Conservation (phyloP, 208 protist genomes). For the Trypanosoma lewisi region DNA sequence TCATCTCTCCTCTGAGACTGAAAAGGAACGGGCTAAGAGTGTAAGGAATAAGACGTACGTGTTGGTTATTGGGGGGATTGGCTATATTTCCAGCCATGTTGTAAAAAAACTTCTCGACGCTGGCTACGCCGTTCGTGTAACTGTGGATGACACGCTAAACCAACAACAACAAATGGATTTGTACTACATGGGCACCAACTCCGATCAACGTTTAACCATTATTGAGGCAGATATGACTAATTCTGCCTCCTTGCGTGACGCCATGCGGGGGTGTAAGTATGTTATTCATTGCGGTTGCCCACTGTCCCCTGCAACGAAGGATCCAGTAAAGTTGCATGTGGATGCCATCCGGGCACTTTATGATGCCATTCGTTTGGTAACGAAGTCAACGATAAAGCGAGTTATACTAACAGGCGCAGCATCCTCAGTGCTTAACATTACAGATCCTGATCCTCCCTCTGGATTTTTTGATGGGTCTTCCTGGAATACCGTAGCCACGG, state of each 20-base stretch:
- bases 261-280: conserved; percentile 79
- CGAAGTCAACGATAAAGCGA: conserved; percentile 81
- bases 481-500: conserved; percentile 76
- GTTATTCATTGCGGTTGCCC: conserved; percentile 88
- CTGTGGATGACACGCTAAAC: conserved; percentile 46
- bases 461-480: conserved; percentile 75
- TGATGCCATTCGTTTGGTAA: conserved; percentile 74
- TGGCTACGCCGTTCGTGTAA: conserved; percentile 85
- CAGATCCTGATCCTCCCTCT: conserved; percentile 55
- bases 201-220: conserved; percentile 62
- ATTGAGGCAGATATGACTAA: conserved; percentile 75
- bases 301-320: conserved; percentile 29
- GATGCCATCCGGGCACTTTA: conserved; percentile 83
- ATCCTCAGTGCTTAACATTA: conserved; percentile 76
- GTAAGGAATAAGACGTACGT: conserved; percentile 82
- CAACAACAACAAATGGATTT: conserved; percentile 72
- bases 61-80: conserved; percentile 83
- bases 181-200: conserved; percentile 58
- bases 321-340: conserved; percentile 60
- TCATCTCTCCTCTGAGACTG: conserved; percentile 75
- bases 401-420: conserved; percentile 81
- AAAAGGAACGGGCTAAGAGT: conserved; percentile 64
- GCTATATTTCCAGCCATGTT: conserved; percentile 83
- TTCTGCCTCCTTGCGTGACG: conserved; percentile 68
- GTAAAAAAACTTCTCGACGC: conserved; percentile 82